Evolutionary conservation across 2,329 filamentous ascomycete genomes (phyloP).

Genomic region (Tolypocladium cylindrosporum): DNA sequence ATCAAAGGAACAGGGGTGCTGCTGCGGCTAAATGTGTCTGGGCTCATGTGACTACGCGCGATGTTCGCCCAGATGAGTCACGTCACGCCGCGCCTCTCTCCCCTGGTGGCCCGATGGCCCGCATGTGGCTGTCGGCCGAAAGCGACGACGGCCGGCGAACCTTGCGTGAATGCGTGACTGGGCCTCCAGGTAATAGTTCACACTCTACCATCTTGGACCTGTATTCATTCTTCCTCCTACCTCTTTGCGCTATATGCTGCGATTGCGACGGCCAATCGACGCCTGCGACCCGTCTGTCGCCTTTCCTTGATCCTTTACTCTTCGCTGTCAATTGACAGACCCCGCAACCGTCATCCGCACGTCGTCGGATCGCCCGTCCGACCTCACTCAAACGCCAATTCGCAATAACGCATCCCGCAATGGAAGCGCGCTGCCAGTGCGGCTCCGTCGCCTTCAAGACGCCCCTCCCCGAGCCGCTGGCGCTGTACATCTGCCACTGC

Average conservation of each 20-base stretch:
- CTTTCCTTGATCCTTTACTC: not conserved
- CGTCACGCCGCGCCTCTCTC: slow-evolving; percentile 1
- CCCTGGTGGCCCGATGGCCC: not conserved
- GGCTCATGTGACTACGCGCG: slow-evolving; percentile 19
- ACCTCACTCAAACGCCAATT: too few species aligned
- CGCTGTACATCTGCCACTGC: slow-evolving; percentile 66
- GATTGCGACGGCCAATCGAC: not conserved
- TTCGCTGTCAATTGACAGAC: not conserved
- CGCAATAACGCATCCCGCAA: slow-evolving; percentile 13
- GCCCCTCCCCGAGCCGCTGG: slow-evolving; percentile 46
- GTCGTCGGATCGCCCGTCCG: not conserved
- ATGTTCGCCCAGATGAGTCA: slow-evolving; percentile 19
- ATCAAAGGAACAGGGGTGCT: too few species aligned
- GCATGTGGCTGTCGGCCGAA: not conserved
- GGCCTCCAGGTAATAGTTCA: not conserved
- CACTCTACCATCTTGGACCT: not conserved
- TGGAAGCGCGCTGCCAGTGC: slow-evolving; percentile 57
- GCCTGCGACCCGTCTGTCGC: not conserved
- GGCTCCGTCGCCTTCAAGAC: slow-evolving; percentile 53
- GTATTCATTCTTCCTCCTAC: not conserved
- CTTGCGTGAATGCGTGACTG: not conserved
- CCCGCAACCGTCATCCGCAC: not conserved
- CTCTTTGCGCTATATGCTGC: not conserved
- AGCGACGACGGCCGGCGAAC: not conserved
- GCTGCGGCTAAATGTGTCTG: too few species aligned